Conservation (phyloP, 352 stramenopile genomes). For the Plasmopara halstedii region DNA sequence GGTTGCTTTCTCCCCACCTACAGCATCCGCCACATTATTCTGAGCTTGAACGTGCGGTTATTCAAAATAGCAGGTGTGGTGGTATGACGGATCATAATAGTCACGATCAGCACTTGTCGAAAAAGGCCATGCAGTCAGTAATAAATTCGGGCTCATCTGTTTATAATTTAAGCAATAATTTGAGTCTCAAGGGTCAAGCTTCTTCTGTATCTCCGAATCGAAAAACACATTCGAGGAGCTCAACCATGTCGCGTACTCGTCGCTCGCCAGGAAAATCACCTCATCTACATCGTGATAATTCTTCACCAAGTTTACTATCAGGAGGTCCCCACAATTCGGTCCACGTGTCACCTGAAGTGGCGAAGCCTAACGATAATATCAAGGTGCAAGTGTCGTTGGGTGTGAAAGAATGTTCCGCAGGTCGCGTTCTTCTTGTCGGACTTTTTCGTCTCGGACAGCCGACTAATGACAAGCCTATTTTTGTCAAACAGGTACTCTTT, state of each 20-base stretch:
- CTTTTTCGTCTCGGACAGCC: constrained; percentile 69
- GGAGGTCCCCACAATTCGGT: constrained; percentile 24
- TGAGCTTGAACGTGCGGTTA: constrained; percentile 26
- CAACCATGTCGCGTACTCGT: constrained; percentile 24
- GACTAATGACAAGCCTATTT: constrained; percentile 77
- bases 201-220: constrained; percentile 15
- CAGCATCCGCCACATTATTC: constrained; percentile 27
- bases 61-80: constrained; percentile 24
- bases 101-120: neutral
- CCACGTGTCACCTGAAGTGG: constrained; percentile 48
- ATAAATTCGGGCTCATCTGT: constrained; percentile 13
- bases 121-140: neutral
- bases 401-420: constrained; percentile 46
- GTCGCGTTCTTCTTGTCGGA: constrained; percentile 62
- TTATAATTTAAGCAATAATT: constrained; percentile 6
- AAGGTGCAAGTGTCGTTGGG: constrained; percentile 63
- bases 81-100: constrained; percentile 1
- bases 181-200: constrained; percentile 3
- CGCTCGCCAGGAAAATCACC: constrained; percentile 34
- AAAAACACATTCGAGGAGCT: constrained; percentile 16
- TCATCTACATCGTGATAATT: constrained; percentile 27
- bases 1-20: constrained; percentile 14
- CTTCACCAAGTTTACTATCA: constrained; percentile 11
- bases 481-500: constrained; percentile 77
- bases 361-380: constrained; percentile 71